Percentiles rank a stretch among this genome's conserved stretches.
phyloP scores from a whole-genome alignment of 2,329 filamentous ascomycete genomes.

The Colletotrichum musae region DNA sequence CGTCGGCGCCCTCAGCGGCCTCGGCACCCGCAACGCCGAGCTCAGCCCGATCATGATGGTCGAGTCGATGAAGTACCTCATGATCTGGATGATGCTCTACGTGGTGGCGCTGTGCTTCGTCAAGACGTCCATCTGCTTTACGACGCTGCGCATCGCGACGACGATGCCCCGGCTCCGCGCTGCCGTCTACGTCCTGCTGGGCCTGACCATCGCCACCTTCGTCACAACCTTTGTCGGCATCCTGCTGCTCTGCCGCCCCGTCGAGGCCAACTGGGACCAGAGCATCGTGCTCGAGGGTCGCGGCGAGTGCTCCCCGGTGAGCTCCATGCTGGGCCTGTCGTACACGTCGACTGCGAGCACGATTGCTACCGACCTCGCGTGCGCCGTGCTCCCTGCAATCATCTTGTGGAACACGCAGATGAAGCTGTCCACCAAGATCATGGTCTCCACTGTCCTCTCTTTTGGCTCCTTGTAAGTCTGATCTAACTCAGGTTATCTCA shows the following conservation, averaged over 20 bases:
- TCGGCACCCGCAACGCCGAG: constrained; percentile 43
- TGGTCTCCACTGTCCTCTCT: constrained; percentile 41
- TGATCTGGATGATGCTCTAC: constrained; percentile 47
- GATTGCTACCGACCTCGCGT: constrained; percentile 51
- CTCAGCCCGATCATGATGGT: constrained; percentile 41
- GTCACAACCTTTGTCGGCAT: constrained; percentile 50
- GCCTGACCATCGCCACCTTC: constrained; percentile 45
- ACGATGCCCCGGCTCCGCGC: constrained; percentile 43
- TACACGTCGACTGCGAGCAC: constrained; percentile 50
- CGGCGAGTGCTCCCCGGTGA: constrained; percentile 39
- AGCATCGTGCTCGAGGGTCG: constrained; percentile 47
- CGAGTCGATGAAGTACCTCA: constrained; percentile 44
- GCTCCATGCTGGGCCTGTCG: constrained; percentile 43
- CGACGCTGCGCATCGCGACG: constrained; percentile 51
- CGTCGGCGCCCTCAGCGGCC: constrained; percentile 41
- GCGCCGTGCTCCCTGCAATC: constrained; percentile 48
- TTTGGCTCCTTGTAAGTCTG: constrained; percentile 45
- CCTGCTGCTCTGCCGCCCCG: constrained; percentile 44
- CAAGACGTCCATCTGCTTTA: constrained; percentile 53
- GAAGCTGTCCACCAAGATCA: constrained; percentile 43
- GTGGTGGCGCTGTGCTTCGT: constrained; percentile 43
- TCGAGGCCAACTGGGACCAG: constrained; percentile 44
- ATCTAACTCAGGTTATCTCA: not conserved
- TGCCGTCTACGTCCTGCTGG: constrained; percentile 42
- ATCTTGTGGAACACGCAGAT: constrained; percentile 52